A percentile compares a stretch with the other conserved stretches of the same genome.
phyloP scores from a whole-genome alignment of 1,284 basidiomycete genomes.

The Porphyrellus sp. region DNA sequence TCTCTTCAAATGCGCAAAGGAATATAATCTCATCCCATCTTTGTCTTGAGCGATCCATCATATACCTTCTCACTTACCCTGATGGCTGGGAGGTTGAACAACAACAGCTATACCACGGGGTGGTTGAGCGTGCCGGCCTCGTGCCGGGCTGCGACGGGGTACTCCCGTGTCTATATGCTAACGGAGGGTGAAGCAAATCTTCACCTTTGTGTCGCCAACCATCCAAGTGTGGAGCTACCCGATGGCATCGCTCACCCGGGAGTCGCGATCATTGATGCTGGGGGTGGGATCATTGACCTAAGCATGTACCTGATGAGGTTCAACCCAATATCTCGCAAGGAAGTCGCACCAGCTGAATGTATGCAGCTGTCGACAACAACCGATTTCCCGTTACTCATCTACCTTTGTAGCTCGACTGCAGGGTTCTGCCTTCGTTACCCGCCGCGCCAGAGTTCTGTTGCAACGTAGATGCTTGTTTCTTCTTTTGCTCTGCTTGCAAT shows the following conservation, averaged over 20 bases:
- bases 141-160: not conserved
- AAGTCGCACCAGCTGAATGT: slow-evolving; percentile 1
- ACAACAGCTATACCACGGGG: not conserved
- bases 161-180: not conserved
- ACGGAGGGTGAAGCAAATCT: not conserved
- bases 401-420: not conserved
- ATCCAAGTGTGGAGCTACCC: too few species aligned
- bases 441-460: not conserved
- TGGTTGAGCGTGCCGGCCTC: not conserved
- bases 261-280: not conserved
- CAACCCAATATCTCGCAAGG: not conserved
- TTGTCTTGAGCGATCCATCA: not conserved
- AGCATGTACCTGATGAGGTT: not conserved
- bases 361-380: not conserved
- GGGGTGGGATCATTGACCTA: not conserved
- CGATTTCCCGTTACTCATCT: not conserved
- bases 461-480: not conserved
- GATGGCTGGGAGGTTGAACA: not conserved
- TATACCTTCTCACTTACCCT: not conserved
- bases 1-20: not conserved
- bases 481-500: too few species aligned
- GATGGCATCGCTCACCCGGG: not conserved
- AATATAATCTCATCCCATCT: not conserved
- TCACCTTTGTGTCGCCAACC: not conserved
- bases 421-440: not conserved